These are phyloP conservation scores for Groenewaldozyma sp. DNA, from an alignment of 1,139 yeast genomes.

Conservation along the genomic window DNA sequence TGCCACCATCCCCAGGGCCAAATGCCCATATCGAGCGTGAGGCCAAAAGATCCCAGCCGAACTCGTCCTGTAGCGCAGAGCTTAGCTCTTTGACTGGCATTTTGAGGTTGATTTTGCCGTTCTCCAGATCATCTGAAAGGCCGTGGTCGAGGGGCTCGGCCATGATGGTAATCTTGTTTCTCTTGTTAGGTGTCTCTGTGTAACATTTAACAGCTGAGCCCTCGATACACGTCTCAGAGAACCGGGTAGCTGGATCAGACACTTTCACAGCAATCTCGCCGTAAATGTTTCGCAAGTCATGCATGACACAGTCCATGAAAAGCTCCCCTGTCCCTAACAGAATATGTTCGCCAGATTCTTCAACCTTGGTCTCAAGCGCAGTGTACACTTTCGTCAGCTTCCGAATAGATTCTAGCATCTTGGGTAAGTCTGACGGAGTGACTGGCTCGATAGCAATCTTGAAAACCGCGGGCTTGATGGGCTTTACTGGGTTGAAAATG, in stretches of 20 bases:
- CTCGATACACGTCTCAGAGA: conserved; percentile 68
- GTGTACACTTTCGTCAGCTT: conserved; percentile 55
- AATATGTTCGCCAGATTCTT: conserved; percentile 84
- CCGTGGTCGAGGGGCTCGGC: conserved; percentile 66
- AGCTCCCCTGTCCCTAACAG: conserved; percentile 80
- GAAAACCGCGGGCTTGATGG: conserved; percentile 49
- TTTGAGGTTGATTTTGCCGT: conserved; percentile 36
- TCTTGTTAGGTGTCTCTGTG: conserved; percentile 46
- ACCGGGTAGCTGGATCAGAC: conserved; percentile 75
- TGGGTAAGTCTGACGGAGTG: conserved; percentile 70
- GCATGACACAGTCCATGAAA: conserved; percentile 74
- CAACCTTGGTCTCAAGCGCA: conserved; percentile 59
- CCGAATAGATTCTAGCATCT: conserved; percentile 58
- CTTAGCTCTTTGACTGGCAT: conserved; percentile 38
- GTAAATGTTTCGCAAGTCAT: conserved; percentile 58
- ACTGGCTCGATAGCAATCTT: conserved; percentile 80
- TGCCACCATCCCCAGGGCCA: conserved; percentile 50
- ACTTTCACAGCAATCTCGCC: conserved; percentile 67
- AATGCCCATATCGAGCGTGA: conserved; percentile 78
- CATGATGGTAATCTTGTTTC: conserved; percentile 54
- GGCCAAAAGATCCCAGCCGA: conserved; percentile 77
- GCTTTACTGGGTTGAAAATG: conserved; percentile 37
- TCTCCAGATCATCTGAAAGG: conserved; percentile 49
- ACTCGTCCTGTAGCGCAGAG: conserved; percentile 46
- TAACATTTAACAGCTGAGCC: conserved; percentile 60